Evolutionary conservation across 331 rosid genomes (phyloP), one percentile per base, ranked within the genome.

Genomic region (Arachis monticola): DNA sequence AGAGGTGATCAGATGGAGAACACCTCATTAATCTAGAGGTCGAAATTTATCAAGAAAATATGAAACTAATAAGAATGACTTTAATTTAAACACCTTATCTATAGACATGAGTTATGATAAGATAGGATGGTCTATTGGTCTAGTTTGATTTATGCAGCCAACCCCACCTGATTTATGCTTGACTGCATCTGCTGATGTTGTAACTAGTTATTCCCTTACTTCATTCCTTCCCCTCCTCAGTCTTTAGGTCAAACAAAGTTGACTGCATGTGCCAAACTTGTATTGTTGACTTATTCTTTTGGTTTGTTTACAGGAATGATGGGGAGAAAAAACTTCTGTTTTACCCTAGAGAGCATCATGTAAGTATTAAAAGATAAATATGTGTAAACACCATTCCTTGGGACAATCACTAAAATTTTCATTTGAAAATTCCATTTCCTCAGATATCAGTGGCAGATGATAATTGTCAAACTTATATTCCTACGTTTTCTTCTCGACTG

Each of bases 401-500:
- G 35, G 75, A 48, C 72, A 17, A 75, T 57, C 44, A 70, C 67
- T 53, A 48, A 50, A 50, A 65, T 40, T 64, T 82, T 84, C 69
- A 76, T 71, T 70, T 72, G 47, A 38, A 64, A 73, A 75, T 64
- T 44, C 65, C 41, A n/a, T 68, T 78, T 67, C 64, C 8, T 60
- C 82, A 95, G 99, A 90, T 89, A 72, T 70, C 80, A 67, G 87
- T 92, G 78, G 67, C 79, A 78, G 89, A 78, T 80, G 96, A 89
- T 68, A 91, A 89, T 66, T 95, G 99, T 80, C 98, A 95, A 87
- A 87, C 89, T 77, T 62, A 81, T 62, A 60, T 92, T 69, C 98
- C 94, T 74, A 27, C 81, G 80, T 95, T 92, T 83, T 74, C 84
- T 82, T 91, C 93, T 70, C 87, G 94, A 67, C 56, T 61, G 82